A percentile compares a stretch with the other conserved stretches of the same genome.
These are phyloP conservation scores for Punica granatum DNA, from an alignment of 345 rosid species.

Conservation along the genomic window DNA sequence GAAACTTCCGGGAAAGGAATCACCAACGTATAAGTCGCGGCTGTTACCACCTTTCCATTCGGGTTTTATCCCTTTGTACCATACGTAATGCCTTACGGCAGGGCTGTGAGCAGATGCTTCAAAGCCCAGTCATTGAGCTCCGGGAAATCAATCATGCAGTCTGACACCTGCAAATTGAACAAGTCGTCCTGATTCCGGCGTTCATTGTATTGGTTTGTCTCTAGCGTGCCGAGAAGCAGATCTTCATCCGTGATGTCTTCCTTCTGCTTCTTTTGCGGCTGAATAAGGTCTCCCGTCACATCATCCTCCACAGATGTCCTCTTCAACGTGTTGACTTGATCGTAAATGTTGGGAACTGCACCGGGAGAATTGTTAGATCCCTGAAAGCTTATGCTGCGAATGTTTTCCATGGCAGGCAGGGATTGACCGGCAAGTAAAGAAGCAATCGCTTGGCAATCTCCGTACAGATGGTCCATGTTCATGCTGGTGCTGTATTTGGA, in stretches of 20 bases:
- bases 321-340: conserved; percentile 17
- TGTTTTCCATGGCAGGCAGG: conserved; percentile 20
- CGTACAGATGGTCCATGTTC: conserved; percentile 28
- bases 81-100: not conserved
- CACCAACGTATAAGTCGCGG: too few relatives aligned
- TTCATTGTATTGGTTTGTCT: conserved; percentile 15
- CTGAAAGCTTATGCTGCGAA: conserved; percentile 17
- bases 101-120: not conserved
- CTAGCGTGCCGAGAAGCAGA: conserved; percentile 10
- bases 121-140: conserved; percentile 8
- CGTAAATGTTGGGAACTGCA: conserved; percentile 16
- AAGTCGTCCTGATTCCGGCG: conserved; percentile 17
- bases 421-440: conserved; percentile 25
- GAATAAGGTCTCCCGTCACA: conserved; percentile 13
- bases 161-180: conserved; percentile 17
- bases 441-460: conserved; percentile 31
- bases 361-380: conserved; percentile 22
- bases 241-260: conserved; percentile 10
- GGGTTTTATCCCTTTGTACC: too few relatives aligned
- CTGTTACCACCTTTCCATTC: too few relatives aligned
- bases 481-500: conserved; percentile 10
- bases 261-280: conserved; percentile 11
- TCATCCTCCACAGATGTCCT: conserved; percentile 19
- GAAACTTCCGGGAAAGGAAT: not conserved
- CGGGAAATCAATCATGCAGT: conserved; percentile 16